Evolutionary conservation across 352 stramenopile genomes (phyloP).

Genomic region (Globisporangium iwayamae): DNA sequence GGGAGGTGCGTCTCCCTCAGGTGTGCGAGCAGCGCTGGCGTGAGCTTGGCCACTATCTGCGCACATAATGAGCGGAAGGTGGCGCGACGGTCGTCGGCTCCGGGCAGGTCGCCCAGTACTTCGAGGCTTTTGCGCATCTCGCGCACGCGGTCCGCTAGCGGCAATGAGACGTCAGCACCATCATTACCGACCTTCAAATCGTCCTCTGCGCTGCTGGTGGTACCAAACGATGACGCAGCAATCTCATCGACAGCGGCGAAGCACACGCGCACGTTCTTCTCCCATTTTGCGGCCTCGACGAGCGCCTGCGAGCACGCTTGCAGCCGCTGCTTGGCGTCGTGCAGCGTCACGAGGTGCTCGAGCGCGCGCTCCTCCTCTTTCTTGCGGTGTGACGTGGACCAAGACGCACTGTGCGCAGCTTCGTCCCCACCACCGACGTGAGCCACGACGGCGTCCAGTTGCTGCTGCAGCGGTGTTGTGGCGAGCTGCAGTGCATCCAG

Average conservation of each 20-base stretch:
- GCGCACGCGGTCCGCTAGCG: conserved; percentile 43
- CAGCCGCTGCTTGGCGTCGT: conserved; percentile 65
- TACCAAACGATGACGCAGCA: background rate
- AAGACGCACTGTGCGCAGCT: conserved; percentile 7
- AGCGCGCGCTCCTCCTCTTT: conserved; percentile 37
- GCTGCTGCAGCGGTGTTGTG: conserved; percentile 33
- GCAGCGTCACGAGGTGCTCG: conserved; percentile 54
- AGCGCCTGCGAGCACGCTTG: conserved; percentile 63
- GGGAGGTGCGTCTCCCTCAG: conserved; percentile 42
- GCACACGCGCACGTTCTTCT: conserved; percentile 57
- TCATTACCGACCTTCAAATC: background rate
- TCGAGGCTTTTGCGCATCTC: conserved; percentile 67
- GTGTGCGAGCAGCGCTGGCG: conserved; percentile 35
- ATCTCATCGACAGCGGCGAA: conserved; percentile 40
- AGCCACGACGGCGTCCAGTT: conserved; percentile 40
- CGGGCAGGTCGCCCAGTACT: conserved; percentile 59
- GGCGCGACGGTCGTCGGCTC: conserved; percentile 44
- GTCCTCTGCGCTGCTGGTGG: background rate
- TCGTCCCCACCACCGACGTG: conserved; percentile 16
- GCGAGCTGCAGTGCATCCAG: conserved; percentile 44
- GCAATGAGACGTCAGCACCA: background rate
- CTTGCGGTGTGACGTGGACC: conserved; percentile 15
- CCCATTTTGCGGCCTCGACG: conserved; percentile 65
- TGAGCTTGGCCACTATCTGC: conserved; percentile 54
- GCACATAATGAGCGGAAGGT: conserved; percentile 47